Evolutionary conservation across 192 early-diverging fungal genomes (phyloP).

Genomic region (Entomortierella parvispora): DNA sequence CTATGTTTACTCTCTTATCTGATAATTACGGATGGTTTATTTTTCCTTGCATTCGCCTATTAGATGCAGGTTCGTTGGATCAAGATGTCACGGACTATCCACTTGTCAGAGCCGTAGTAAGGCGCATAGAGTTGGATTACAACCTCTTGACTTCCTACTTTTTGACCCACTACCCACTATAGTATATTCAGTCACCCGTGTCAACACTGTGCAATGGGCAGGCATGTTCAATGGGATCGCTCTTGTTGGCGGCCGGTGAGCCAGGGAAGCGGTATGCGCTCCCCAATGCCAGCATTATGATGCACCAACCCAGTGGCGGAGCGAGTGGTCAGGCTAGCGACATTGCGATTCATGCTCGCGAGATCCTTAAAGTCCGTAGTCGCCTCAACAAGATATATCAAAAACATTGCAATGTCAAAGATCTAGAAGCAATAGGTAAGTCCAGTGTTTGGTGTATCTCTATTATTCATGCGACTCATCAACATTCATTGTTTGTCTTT

Average conservation of each 20-base stretch:
- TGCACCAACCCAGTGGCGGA: constrained; percentile 97
- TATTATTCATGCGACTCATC: background rate
- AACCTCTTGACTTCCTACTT: background rate
- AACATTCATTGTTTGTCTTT: background rate
- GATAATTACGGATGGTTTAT: too few species aligned
- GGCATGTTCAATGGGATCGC: constrained; percentile 97
- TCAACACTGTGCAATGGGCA: constrained; percentile 96
- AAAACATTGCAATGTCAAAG: constrained; percentile 84
- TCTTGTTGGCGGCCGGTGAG: constrained; percentile 90
- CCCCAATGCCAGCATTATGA: constrained; percentile 95
- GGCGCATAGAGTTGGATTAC: too few species aligned
- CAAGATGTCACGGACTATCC: background rate
- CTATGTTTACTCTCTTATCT: too few species aligned
- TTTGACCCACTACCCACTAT: constrained; percentile 19
- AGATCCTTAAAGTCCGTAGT: constrained; percentile 90
- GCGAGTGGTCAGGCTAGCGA: constrained; percentile 95
- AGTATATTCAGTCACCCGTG: constrained; percentile 95
- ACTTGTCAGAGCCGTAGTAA: too few species aligned
- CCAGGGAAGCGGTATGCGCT: constrained; percentile 87
- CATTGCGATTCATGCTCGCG: constrained; percentile 96
- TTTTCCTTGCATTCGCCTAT: too few species aligned
- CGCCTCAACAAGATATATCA: constrained; percentile 88
- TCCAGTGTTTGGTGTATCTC: background rate
- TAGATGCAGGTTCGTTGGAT: constrained; percentile 30
- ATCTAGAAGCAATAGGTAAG: constrained; percentile 82